Conservation (phyloP, 176 grass and related monocot species). For the Otatea glauca region DNA sequence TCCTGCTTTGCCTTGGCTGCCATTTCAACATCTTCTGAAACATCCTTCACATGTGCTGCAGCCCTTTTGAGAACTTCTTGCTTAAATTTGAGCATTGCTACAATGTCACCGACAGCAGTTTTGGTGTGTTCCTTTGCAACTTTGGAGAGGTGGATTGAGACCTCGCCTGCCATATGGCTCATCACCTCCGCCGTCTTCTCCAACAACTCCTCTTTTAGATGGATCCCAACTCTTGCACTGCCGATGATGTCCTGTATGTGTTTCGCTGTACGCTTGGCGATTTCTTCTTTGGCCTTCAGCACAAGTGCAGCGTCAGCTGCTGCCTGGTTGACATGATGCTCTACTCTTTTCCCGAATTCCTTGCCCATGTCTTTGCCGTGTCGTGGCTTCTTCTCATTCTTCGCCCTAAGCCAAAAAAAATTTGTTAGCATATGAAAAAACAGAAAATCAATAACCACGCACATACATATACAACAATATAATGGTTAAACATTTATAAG, state of each 20-base stretch:
- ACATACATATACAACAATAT: not conserved
- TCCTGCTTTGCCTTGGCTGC: slow-evolving; percentile 25
- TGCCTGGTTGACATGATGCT: not conserved
- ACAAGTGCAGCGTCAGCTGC: slow-evolving; percentile 3
- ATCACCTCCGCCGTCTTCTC: slow-evolving; percentile 38
- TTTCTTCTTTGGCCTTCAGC: slow-evolving; percentile 36
- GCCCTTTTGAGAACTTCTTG: slow-evolving; percentile 6
- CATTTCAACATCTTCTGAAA: not conserved
- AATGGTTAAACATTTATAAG: not conserved
- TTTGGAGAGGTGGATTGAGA: slow-evolving; percentile 17
- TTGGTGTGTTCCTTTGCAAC: not conserved
- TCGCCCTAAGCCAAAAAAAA: not conserved
- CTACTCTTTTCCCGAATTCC: not conserved
- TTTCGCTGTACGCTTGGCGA: slow-evolving; percentile 24
- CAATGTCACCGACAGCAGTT: not conserved
- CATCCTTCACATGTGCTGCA: slow-evolving; percentile 1
- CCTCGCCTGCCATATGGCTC: slow-evolving; percentile 29
- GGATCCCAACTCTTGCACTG: not conserved
- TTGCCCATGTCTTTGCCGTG: not conserved
- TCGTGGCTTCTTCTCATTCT: not conserved
- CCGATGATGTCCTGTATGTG: slow-evolving; percentile 25
- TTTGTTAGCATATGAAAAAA: not conserved
- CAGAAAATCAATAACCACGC: not conserved
- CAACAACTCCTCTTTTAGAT: slow-evolving; percentile 30
- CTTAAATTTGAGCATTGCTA: slow-evolving; percentile 22